phyloP scores from a whole-genome alignment of 495 filamentous ascomycete genomes.

The Hypoxylon crocopeplum region DNA sequence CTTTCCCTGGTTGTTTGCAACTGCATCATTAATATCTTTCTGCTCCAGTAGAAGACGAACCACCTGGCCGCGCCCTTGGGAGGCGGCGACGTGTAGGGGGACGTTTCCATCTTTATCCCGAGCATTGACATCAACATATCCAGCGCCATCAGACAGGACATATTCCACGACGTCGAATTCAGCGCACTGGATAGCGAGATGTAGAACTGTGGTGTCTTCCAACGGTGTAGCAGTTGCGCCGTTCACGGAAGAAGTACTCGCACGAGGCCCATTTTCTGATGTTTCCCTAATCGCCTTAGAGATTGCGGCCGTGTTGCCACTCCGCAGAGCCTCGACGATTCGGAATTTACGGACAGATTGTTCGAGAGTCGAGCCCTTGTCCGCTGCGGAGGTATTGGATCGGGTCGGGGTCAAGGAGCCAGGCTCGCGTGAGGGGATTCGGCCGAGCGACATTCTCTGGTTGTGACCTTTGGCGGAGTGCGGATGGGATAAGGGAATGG shows the following conservation, averaged over 20 bases:
- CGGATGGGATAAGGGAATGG: slow-evolving; percentile 46
- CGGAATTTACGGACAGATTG: slow-evolving; percentile 94
- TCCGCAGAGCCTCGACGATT: slow-evolving; percentile 89
- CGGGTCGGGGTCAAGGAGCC: slow-evolving; percentile 29
- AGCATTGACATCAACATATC: slow-evolving; percentile 81
- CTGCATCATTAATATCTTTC: slow-evolving; percentile 83
- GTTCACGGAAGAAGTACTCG: slow-evolving; percentile 62
- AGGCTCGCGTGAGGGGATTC: slow-evolving; percentile 44
- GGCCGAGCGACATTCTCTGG: slow-evolving; percentile 52
- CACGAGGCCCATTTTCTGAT: slow-evolving; percentile 53
- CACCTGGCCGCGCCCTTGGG: slow-evolving; percentile 77
- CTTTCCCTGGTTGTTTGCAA: slow-evolving; percentile 88
- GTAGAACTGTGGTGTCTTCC: slow-evolving; percentile 86
- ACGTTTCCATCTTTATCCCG: slow-evolving; percentile 94
- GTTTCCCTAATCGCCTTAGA: slow-evolving; percentile 83
- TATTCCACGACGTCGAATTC: slow-evolving; percentile 96
- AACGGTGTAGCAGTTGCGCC: slow-evolving; percentile 54
- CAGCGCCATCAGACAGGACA: slow-evolving; percentile 74
- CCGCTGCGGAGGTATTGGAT: slow-evolving; percentile 39
- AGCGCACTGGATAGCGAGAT: slow-evolving; percentile 96
- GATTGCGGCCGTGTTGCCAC: slow-evolving; percentile 88
- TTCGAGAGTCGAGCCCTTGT: slow-evolving; percentile 72
- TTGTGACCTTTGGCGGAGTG: slow-evolving; percentile 46
- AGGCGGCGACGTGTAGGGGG: slow-evolving; percentile 85
- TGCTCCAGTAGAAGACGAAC: slow-evolving; percentile 82